Evolutionary conservation across 805 yeast genomes (phyloP).

Genomic region (Barnettozyma sucrosica): DNA sequence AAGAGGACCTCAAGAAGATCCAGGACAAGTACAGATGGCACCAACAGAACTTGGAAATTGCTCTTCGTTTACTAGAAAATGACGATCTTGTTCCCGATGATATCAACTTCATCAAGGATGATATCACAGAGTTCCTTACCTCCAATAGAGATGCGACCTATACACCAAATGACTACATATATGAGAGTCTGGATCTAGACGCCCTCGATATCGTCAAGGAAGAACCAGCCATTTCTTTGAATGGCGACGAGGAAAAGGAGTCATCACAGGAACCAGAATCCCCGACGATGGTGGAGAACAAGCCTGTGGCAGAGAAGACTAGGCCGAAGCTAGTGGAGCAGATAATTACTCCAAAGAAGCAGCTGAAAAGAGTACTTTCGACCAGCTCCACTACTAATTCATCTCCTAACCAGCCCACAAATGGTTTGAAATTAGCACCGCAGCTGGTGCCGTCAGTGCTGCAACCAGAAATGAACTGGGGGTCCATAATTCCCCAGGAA

Average conservation of each 20-base stretch:
- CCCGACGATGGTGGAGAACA: neutral
- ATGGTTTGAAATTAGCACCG: neutral
- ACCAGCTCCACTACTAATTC: neutral
- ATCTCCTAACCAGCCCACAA: neutral
- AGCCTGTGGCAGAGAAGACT: slow-evolving; percentile 8
- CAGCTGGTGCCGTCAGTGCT: neutral
- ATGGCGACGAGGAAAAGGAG: slow-evolving; percentile 11
- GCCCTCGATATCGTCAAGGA: slow-evolving; percentile 47
- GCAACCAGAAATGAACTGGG: slow-evolving; percentile 2
- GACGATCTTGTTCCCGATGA: slow-evolving; percentile 72
- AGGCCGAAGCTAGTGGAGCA: neutral
- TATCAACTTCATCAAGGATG: slow-evolving; percentile 76
- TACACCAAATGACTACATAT: slow-evolving; percentile 88
- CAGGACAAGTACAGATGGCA: slow-evolving; percentile 77
- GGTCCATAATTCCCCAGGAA: slow-evolving; percentile 1
- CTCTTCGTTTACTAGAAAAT: slow-evolving; percentile 72
- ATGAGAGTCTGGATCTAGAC: slow-evolving; percentile 75
- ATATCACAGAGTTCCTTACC: slow-evolving; percentile 85
- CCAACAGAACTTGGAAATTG: slow-evolving; percentile 67
- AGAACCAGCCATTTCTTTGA: slow-evolving; percentile 37
- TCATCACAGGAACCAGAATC: slow-evolving; percentile 2
- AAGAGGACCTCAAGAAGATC: slow-evolving; percentile 56
- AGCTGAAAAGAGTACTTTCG: neutral
- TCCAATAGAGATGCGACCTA: slow-evolving; percentile 88
- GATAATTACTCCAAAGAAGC: slow-evolving; percentile 1